Conservation (phyloP, 768 basidiomycete genomes). For the Rhizopogon roseolus region DNA sequence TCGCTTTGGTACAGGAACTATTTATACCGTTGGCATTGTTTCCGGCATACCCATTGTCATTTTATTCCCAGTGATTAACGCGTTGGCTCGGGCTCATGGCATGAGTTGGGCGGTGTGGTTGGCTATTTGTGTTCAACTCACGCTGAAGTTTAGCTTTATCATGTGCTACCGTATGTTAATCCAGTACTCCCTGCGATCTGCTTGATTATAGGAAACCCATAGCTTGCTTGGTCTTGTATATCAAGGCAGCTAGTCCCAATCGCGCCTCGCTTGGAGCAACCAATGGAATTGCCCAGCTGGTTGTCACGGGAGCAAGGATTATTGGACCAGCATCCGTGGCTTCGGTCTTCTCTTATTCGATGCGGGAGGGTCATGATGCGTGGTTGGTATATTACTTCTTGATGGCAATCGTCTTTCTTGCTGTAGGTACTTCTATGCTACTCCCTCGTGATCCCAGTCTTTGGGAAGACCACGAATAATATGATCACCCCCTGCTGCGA, state of each 20-base stretch:
- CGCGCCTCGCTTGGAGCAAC: not conserved
- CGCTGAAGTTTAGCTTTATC: constrained; percentile 28
- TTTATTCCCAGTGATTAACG: constrained; percentile 36
- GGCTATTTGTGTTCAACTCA: constrained; percentile 44
- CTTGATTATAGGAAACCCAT: not conserved
- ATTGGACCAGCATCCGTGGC: not conserved
- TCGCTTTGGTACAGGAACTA: constrained; percentile 52
- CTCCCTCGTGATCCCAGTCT: not conserved
- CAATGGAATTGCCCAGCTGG: not conserved
- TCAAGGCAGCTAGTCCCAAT: not conserved
- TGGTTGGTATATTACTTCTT: not conserved
- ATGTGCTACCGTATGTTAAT: not conserved
- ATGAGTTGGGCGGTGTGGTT: constrained; percentile 37
- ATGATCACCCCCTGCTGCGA: no score
- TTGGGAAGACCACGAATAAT: not conserved
- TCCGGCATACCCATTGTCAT: constrained; percentile 41
- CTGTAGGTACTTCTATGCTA: not conserved
- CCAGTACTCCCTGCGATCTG: not conserved
- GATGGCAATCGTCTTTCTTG: not conserved
- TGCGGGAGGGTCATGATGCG: not conserved
- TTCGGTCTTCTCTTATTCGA: not conserved
- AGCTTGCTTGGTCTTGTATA: not conserved
- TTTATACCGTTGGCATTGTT: constrained; percentile 47
- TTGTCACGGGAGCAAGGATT: not conserved
- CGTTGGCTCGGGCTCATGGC: constrained; percentile 20